Evolutionary conservation across 2,329 filamentous ascomycete species (phyloP).

Genomic region (Venturia pyrina): DNA sequence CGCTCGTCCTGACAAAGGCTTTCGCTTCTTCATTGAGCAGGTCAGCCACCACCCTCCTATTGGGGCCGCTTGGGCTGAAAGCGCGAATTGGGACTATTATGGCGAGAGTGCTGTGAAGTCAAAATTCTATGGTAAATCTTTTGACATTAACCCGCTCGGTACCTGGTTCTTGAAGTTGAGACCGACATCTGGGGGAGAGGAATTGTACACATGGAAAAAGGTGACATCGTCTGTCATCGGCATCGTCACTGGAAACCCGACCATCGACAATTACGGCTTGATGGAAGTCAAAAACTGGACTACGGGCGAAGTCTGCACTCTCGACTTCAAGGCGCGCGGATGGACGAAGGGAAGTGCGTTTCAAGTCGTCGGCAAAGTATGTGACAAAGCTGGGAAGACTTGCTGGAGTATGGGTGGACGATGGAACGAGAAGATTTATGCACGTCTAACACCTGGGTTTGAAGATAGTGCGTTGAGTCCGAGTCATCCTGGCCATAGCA

Average conservation of each 20-base stretch:
- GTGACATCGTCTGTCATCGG: slow-evolving; percentile 95
- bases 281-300: slow-evolving; percentile 99
- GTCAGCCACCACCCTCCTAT: slow-evolving; percentile 95
- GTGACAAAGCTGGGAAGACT: slow-evolving; percentile 68
- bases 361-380: slow-evolving; percentile 75
- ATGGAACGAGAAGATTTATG: slow-evolving; percentile 97
- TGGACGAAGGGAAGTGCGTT: slow-evolving; percentile 94
- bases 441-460: slow-evolving; percentile 81
- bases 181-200: slow-evolving; percentile 63
- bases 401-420: slow-evolving; percentile 84
- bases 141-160: slow-evolving; percentile 90
- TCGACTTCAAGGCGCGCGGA: slow-evolving; percentile 91
- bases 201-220: slow-evolving; percentile 98
- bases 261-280: slow-evolving; percentile 92
- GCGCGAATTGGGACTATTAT: slow-evolving; percentile 86
- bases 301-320: slow-evolving; percentile 76
- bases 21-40: slow-evolving; percentile 97
- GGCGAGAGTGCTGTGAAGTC: slow-evolving; percentile 92
- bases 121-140: slow-evolving; percentile 95
- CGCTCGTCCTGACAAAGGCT: slow-evolving; percentile 88
- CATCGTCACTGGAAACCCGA: slow-evolving; percentile 93
- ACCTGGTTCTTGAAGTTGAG: slow-evolving; percentile 92
- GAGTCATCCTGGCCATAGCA: slow-evolving; percentile 40
- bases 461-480: slow-evolving; percentile 43
- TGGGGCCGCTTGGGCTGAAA: slow-evolving; percentile 86